Percentiles rank a stretch among this genome's conserved stretches.
These are phyloP conservation scores for Salix udensis DNA, from an alignment of 345 rosid genomes.

Conservation along the genomic window DNA sequence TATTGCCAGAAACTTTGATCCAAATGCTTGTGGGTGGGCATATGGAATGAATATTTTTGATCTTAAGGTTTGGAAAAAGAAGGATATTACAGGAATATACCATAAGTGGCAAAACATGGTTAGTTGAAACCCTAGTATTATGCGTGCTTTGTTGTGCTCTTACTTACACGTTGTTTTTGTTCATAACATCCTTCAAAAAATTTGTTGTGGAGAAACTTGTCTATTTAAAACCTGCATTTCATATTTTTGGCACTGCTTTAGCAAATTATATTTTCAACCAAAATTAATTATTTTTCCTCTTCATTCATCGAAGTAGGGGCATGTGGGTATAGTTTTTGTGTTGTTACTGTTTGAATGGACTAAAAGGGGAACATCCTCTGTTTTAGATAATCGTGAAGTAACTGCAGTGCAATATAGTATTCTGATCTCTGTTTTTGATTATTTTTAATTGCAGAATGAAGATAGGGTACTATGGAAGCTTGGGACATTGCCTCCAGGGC, in stretches of 20 bases:
- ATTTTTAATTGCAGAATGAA: slow-evolving; percentile 59
- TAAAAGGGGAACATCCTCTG: not conserved
- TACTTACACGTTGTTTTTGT: not conserved
- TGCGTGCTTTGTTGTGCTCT: not conserved
- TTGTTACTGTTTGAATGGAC: not conserved
- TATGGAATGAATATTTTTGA: slow-evolving; percentile 99
- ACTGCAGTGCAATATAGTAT: not conserved
- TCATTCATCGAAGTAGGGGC: not conserved
- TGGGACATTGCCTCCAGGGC: slow-evolving; percentile 97
- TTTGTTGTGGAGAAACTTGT: not conserved
- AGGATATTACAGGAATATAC: slow-evolving; percentile 94
- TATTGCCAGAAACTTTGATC: slow-evolving; percentile 80
- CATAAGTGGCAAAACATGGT: slow-evolving; percentile 99
- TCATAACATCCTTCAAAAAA: not conserved
- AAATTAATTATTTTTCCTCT: not conserved
- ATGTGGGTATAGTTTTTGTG: not conserved
- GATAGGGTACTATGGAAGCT: slow-evolving; percentile 94
- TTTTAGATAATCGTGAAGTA: not conserved
- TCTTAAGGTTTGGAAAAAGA: slow-evolving; percentile 82
- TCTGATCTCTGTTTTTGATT: slow-evolving; percentile 3
- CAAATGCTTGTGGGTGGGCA: slow-evolving; percentile 99
- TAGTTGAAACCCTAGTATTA: not conserved
- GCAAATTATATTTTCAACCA: too few relatives aligned
- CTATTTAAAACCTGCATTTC: not conserved
- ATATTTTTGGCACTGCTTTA: not conserved